phyloP scores from a whole-genome alignment of 2,329 filamentous ascomycete species.

The Biscogniauxia marginata region DNA sequence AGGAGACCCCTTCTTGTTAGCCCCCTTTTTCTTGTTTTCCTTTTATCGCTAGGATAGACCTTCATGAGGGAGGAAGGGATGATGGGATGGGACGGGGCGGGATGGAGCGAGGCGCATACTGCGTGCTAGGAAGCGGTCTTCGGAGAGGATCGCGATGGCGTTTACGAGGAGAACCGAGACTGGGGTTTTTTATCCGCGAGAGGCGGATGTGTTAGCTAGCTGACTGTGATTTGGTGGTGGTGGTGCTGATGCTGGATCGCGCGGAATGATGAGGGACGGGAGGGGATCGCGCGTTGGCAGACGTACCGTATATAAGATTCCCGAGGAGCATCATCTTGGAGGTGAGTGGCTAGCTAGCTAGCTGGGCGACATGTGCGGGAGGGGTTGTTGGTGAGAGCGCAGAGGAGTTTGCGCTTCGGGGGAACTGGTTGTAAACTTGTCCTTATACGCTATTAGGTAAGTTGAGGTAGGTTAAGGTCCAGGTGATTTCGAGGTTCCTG shows the following conservation, averaged over 20 bases:
- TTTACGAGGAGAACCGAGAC: constrained; percentile 88
- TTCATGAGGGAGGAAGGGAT: no score
- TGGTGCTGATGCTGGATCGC: background rate
- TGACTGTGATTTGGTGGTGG: constrained; percentile 5
- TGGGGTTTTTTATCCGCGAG: constrained; percentile 38
- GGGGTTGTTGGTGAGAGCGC: background rate
- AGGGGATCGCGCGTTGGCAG: constrained; percentile 2
- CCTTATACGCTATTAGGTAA: no score
- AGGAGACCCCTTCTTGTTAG: no score
- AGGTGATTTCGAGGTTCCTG: background rate
- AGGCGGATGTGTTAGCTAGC: constrained; percentile 9
- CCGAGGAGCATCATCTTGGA: constrained; percentile 66
- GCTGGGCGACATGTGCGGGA: constrained; percentile 12
- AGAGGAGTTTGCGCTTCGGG: no score
- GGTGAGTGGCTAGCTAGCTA: constrained; percentile 13
- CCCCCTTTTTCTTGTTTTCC: no score
- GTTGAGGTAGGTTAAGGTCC: background rate
- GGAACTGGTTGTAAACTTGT: no score
- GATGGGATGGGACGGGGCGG: no score
- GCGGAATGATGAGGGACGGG: constrained; percentile 4
- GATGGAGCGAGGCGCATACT: constrained; percentile 51
- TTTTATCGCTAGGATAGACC: no score
- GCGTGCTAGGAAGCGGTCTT: constrained; percentile 88
- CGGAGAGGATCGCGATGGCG: constrained; percentile 87
- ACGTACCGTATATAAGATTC: constrained; percentile 70